Conservation (phyloP, 768 basidiomycete species). For the Naganishia vishniacii region DNA sequence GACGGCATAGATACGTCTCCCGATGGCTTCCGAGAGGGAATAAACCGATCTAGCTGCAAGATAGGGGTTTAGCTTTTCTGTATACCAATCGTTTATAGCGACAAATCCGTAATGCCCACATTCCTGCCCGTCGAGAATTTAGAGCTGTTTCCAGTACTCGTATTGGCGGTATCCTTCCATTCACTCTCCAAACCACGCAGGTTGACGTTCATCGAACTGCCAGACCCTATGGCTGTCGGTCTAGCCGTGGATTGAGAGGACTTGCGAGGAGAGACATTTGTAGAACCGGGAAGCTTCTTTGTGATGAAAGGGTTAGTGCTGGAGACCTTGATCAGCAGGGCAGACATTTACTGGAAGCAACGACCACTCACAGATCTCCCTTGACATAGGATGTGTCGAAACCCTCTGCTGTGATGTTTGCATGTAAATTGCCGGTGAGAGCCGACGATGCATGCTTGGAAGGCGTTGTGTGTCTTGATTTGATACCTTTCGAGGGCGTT, state of each 20-base stretch:
- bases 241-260: not conserved
- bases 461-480: slow-evolving; percentile 17
- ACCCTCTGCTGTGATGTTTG: slow-evolving; percentile 18
- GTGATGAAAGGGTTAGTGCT: slow-evolving; percentile 27
- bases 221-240: not conserved
- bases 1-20: slow-evolving; percentile 32
- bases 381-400: slow-evolving; percentile 5
- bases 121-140: slow-evolving; percentile 26
- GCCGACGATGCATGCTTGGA: slow-evolving; percentile 6
- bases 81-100: too few species aligned
- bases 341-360: not conserved
- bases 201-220: slow-evolving; percentile 16
- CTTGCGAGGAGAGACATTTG: slow-evolving; percentile 18
- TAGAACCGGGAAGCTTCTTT: slow-evolving; percentile 3
- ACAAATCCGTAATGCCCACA: slow-evolving; percentile 2
- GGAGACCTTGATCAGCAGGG: not conserved
- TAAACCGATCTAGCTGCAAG: slow-evolving; percentile 29
- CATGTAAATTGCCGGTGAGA: slow-evolving; percentile 7
- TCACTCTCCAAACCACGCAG: slow-evolving; percentile 6
- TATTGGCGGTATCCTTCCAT: slow-evolving; percentile 5
- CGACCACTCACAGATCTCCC: slow-evolving; percentile 14
- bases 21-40: slow-evolving; percentile 15
- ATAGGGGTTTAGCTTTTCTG: not conserved
- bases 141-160: slow-evolving; percentile 8
- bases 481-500: slow-evolving; percentile 19